Evolutionary conservation across 2,329 filamentous ascomycete species (phyloP).

Genomic region (Talaromyces albobiverticillius): DNA sequence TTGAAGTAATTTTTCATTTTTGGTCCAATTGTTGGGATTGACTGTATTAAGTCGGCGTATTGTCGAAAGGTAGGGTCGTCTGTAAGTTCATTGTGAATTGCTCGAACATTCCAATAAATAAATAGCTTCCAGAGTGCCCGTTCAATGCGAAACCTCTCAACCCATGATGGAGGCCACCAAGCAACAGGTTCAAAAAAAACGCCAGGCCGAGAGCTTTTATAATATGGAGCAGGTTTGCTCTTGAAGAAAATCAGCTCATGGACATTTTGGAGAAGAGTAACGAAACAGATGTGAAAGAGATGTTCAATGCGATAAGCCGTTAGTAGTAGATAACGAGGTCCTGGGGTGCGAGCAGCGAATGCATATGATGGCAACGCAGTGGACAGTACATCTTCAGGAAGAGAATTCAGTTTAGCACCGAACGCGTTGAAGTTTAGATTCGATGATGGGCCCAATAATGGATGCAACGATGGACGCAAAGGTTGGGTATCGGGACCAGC

Average conservation of each 20-base stretch:
- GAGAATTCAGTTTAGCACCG: background rate
- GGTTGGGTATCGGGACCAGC: background rate
- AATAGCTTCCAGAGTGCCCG: constrained; percentile 10
- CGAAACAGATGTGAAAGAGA: constrained; percentile 11
- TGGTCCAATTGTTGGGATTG: background rate
- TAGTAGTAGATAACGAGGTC: constrained; percentile 10
- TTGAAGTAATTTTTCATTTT: background rate
- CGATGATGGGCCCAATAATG: too few relatives aligned
- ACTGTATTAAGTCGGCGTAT: background rate
- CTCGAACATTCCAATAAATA: constrained; percentile 13
- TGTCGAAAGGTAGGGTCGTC: background rate
- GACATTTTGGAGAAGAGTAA: constrained; percentile 9
- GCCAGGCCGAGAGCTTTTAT: background rate
- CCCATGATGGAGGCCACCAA: constrained; percentile 13
- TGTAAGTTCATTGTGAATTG: background rate
- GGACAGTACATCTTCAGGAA: constrained; percentile 5
- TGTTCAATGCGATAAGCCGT: constrained; percentile 12
- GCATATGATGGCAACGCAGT: constrained; percentile 7
- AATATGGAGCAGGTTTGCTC: background rate
- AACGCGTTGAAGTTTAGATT: background rate
- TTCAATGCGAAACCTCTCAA: constrained; percentile 8
- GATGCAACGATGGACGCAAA: background rate
- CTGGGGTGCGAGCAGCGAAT: background rate
- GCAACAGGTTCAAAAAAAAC: constrained; percentile 6
- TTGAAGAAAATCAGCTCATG: constrained; percentile 10